Base-by-base conservation (phyloP, 805 yeast genomes). In the Sugiyamaella mastotermitis region DNA sequence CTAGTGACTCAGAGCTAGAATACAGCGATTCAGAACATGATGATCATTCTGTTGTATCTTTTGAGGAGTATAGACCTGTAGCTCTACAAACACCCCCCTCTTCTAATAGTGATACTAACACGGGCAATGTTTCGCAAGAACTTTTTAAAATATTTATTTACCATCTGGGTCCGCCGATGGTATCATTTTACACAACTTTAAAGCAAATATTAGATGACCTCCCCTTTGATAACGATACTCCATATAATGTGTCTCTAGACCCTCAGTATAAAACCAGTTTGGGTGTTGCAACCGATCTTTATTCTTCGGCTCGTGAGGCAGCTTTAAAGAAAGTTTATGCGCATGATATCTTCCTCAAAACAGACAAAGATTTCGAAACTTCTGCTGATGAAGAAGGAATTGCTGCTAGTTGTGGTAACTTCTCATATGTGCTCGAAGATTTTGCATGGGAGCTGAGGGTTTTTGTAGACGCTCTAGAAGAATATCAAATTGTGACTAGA, bases 361-460 rank as follows among this genome's bases (percentile, higher is more conserved):
- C 42, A 51, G 68, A 50, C 28, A 40, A 38, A 13, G 65, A 61
- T 35, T 61, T 51, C 53, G 56, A 58, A 18, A 29, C 36, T 6
- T 57, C 67, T 28, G 72, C 68, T 43, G 80, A 78, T 43, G 82
- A 80, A 49, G 94, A 83, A 58, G 87, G 82, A 47, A 81, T 83
- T 3, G 83, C 88, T 1, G 94, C 94, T 0, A 74, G 83, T 32
- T 83, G 92, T 62, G 90, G 88, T 1, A 82, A 83, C 54, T 83
- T 83, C 52, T 69, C 88, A 1, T 72, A 78, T 24, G 66, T 82
- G 17, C 55, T 85, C 26, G 71, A 75, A 2, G 75, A 80, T 39
- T 77, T 76, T 47, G 76, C 85, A 1, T 64, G 64, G 24, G 87
- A 81, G 45, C 57, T 83, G 35, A 52, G 58, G 15, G 60, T 57